These are phyloP conservation scores for Sporothrix luriei DNA, from an alignment of 2,329 filamentous ascomycete species.

Conservation along the genomic window DNA sequence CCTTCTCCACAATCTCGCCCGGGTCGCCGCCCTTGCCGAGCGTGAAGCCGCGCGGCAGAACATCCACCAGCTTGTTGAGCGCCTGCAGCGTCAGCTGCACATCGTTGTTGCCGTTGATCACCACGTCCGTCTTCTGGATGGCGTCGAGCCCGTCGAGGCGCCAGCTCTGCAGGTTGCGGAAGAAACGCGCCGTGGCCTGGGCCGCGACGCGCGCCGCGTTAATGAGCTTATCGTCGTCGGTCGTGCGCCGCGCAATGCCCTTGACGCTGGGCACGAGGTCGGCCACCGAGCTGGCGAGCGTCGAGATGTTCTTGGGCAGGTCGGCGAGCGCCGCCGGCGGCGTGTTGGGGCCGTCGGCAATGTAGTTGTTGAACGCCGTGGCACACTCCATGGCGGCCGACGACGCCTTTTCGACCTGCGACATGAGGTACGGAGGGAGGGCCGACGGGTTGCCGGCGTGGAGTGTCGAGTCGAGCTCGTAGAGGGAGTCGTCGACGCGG, in stretches of 20 bases:
- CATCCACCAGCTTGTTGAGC: slow-evolving; percentile 89
- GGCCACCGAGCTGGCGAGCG: slow-evolving; percentile 85
- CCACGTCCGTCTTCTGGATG: slow-evolving; percentile 91
- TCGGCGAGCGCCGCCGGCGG: slow-evolving; percentile 58
- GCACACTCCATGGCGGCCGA: slow-evolving; percentile 95
- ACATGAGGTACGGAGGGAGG: slow-evolving; percentile 89
- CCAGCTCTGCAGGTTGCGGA: slow-evolving; percentile 92
- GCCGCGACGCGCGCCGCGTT: slow-evolving; percentile 82
- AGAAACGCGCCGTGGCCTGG: slow-evolving; percentile 86
- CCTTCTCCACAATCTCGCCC: slow-evolving; percentile 87
- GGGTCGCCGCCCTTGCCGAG: slow-evolving; percentile 80
- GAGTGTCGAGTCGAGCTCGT: slow-evolving; percentile 97
- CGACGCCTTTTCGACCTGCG: slow-evolving; percentile 95
- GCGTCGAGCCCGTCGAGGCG: slow-evolving; percentile 87
- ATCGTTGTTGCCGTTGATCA: slow-evolving; percentile 96
- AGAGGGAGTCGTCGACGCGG: slow-evolving; percentile 92
- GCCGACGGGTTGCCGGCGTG: slow-evolving; percentile 98
- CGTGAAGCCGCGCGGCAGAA: slow-evolving; percentile 87
- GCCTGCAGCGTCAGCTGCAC: slow-evolving; percentile 92
- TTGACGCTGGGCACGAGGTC: slow-evolving; percentile 97
- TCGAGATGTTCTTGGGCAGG: slow-evolving; percentile 88
- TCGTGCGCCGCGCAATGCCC: slow-evolving; percentile 87
- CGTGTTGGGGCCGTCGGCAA: slow-evolving; percentile 91
- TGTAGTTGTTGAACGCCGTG: slow-evolving; percentile 97
- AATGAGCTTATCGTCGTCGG: slow-evolving; percentile 92